Evolutionary conservation across 1,284 basidiomycete species (phyloP).

Genomic region (Ustilago esculenta): DNA sequence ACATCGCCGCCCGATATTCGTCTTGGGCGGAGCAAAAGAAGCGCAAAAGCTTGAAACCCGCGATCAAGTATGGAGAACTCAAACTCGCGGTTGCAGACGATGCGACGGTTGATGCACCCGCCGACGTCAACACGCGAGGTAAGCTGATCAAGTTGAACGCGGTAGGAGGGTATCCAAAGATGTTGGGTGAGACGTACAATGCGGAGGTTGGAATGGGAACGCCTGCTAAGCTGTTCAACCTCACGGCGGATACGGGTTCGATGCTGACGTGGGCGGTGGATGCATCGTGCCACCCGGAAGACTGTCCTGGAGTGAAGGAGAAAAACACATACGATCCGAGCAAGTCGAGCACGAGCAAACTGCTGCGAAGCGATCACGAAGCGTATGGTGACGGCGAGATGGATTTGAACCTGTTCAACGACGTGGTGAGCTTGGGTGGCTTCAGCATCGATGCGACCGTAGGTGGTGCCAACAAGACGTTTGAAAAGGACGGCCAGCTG

Average conservation of each 20-base stretch:
- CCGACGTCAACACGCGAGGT: conserved; percentile 7
- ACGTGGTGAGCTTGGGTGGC: conserved; percentile 12
- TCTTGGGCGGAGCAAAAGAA: conserved; percentile 6
- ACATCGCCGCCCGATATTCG: conserved; percentile 18
- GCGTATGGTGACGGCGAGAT: conserved; percentile 44
- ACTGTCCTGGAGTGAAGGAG: conserved; percentile 14
- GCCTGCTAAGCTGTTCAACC: conserved; percentile 22
- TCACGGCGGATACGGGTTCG: conserved; percentile 41
- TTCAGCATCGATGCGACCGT: conserved; percentile 12
- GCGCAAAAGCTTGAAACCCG: not conserved
- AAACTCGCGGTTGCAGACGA: not conserved
- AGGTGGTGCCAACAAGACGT: conserved; percentile 30
- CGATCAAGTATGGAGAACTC: conserved; percentile 4
- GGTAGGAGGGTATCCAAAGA: conserved; percentile 30
- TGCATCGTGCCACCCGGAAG: conserved; percentile 13
- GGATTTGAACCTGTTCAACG: conserved; percentile 22
- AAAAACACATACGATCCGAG: conserved; percentile 21
- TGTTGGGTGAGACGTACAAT: conserved; percentile 41
- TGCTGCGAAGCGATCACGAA: conserved; percentile 18
- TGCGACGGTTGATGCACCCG: not conserved
- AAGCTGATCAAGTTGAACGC: conserved; percentile 6
- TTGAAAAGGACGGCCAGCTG: conserved; percentile 20
- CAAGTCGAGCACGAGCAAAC: conserved; percentile 13
- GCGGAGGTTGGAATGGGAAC: conserved; percentile 23
- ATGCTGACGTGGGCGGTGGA: conserved; percentile 34